Evolutionary conservation across 2,329 filamentous ascomycete species (phyloP).

Genomic region (Nemania serpens): DNA sequence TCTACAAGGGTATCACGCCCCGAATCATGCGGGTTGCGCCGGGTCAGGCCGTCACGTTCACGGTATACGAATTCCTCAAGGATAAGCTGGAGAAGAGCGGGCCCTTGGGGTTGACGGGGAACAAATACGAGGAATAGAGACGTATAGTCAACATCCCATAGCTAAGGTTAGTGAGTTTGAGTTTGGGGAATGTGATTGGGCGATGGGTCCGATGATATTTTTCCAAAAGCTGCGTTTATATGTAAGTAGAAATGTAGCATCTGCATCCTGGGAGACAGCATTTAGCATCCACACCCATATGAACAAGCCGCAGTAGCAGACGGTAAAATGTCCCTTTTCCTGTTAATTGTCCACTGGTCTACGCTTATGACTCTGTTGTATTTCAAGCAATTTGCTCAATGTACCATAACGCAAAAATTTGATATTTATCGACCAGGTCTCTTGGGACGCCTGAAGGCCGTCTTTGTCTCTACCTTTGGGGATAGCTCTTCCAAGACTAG

Average conservation of each 20-base stretch:
- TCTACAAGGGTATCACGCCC: slow-evolving; percentile 99
- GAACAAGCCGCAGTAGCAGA: slow-evolving; percentile 1
- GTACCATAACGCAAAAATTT: background rate
- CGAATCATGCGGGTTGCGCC: slow-evolving; percentile 97
- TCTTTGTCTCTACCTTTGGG: slow-evolving; percentile 67
- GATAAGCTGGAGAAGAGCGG: slow-evolving; percentile 71
- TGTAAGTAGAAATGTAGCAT: slow-evolving; percentile 19
- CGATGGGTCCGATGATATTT: slow-evolving; percentile 1
- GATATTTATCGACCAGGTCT: slow-evolving; percentile 66
- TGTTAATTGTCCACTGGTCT: slow-evolving; percentile 1
- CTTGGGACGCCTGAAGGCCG: slow-evolving; percentile 78
- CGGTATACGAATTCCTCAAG: slow-evolving; percentile 79
- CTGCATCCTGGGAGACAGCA: slow-evolving; percentile 15
- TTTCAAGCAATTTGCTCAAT: background rate
- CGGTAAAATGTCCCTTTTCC: background rate
- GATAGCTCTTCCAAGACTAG: slow-evolving; percentile 69
- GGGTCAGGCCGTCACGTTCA: slow-evolving; percentile 81
- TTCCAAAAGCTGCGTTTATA: slow-evolving; percentile 15
- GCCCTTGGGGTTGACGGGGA: slow-evolving; percentile 62
- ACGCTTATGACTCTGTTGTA: background rate
- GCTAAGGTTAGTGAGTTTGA: background rate
- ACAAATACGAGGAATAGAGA: slow-evolving; percentile 69
- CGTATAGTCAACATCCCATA: background rate
- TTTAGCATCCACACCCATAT: slow-evolving; percentile 15
- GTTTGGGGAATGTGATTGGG: background rate